Evolutionary conservation across 345 rosid genomes (phyloP), one percentile per base, ranked within the genome.

Genomic region (Salix suchowensis): DNA sequence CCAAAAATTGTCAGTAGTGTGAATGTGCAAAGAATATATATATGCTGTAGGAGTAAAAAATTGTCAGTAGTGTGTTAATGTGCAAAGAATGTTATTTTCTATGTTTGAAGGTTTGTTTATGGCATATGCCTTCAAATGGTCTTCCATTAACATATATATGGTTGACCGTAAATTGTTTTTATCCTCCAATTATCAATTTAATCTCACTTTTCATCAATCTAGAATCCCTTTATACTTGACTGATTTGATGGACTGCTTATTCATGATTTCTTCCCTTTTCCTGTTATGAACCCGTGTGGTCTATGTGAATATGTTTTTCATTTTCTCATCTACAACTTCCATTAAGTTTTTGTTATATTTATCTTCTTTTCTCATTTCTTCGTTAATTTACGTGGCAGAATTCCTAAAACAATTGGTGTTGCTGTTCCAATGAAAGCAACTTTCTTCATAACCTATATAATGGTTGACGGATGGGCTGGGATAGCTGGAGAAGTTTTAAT

Each of bases 401-500:
- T 93, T 81, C 98, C 99, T 8, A 80, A 82, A 83, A 96, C 94
- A 68, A 81, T 96, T 32, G 98, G 99, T 23, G 83, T 87, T 65
- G 99, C 99, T 1, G 85, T 96, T 82, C 99, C 99, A 44, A 77
- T 85, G 79, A 91, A 88, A 86, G 99, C 99, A 81, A 93, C 99
- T 65, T 95, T 95, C 86, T 95, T 95, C 83, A 91, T 95, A 75
- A 91, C 97, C 69, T 95, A 91, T 65, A 95, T 95, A 80, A 95
- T 93, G 98, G 90, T 95, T 55, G 98, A 95, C 81, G 98, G 98
- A 72, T 95, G 98, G 98, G 97, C 98, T 70, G 97, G 98, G 65
- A 77, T 95, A 54, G 98, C 98, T 54, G 96, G 73, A 50, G 99
- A 96, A 86, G 87, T 96, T 77, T 81, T 96, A 58, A 91, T 85